A percentile compares a stretch with the other conserved stretches of the same genome.
Evolutionary conservation across 768 basidiomycete genomes (phyloP).

Genomic region (Candolleomyces efflorescens): DNA sequence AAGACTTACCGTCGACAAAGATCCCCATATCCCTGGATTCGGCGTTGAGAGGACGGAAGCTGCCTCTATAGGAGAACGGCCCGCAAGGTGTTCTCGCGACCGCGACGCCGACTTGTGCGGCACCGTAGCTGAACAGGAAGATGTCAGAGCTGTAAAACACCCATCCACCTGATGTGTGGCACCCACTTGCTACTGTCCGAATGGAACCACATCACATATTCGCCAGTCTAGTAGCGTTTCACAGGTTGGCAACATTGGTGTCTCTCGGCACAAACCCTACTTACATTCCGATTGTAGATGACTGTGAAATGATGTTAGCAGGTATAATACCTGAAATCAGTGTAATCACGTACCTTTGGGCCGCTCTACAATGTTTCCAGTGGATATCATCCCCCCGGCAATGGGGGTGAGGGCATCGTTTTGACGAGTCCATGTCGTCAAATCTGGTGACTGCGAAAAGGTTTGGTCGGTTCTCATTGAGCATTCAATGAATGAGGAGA

Average conservation of each 20-base stretch:
- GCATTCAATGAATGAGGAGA: background rate
- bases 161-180: background rate
- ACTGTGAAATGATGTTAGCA: slow-evolving; percentile 27
- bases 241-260: background rate
- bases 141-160: background rate
- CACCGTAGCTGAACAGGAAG: slow-evolving; percentile 45
- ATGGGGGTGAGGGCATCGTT: slow-evolving; percentile 55
- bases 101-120: slow-evolving; percentile 60
- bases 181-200: slow-evolving; percentile 55
- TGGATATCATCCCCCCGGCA: slow-evolving; percentile 51
- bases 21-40: slow-evolving; percentile 58
- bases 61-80: slow-evolving; percentile 52
- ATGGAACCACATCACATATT: slow-evolving; percentile 74
- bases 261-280: background rate
- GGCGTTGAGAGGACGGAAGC: slow-evolving; percentile 53
- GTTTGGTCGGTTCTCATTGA: background rate
- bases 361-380: slow-evolving; percentile 54
- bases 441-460: slow-evolving; percentile 40
- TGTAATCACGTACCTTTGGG: slow-evolving; percentile 44
- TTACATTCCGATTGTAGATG: slow-evolving; percentile 47
- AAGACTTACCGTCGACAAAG: slow-evolving; percentile 46
- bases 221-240: slow-evolving; percentile 37
- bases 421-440: slow-evolving; percentile 53
- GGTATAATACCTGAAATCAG: background rate
- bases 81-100: slow-evolving; percentile 56